Percentiles rank a stretch among this genome's conserved stretches.
Conservation (phyloP, 1,139 yeast genomes). For the Debaryomycetaceae sp. region DNA sequence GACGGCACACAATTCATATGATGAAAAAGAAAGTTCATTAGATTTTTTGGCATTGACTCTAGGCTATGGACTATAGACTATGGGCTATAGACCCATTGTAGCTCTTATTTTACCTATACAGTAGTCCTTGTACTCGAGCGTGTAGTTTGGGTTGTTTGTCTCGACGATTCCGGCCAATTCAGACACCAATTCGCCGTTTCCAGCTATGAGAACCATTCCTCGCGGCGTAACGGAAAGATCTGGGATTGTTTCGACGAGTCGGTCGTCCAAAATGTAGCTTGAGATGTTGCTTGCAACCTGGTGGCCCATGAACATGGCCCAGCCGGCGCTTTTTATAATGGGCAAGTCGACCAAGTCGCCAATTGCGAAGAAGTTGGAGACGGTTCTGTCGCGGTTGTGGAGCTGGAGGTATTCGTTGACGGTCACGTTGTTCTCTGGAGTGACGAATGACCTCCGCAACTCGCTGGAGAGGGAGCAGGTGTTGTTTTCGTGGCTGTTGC, state of each 20-base stretch:
- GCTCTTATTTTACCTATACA: slow-evolving; percentile 13
- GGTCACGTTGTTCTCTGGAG: slow-evolving; percentile 22
- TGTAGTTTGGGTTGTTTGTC: slow-evolving; percentile 28
- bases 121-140: slow-evolving; percentile 28
- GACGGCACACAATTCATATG: background rate
- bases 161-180: slow-evolving; percentile 36
- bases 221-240: slow-evolving; percentile 31
- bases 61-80: background rate
- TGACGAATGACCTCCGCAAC: slow-evolving; percentile 18
- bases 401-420: slow-evolving; percentile 40
- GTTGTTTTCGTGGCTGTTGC: slow-evolving; percentile 34
- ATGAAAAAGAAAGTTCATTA: background rate
- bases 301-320: slow-evolving; percentile 47
- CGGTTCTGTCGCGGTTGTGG: slow-evolving; percentile 10
- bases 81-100: slow-evolving; percentile 8
- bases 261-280: slow-evolving; percentile 24
- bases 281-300: slow-evolving; percentile 37
- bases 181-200: slow-evolving; percentile 38
- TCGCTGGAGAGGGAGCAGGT: slow-evolving; percentile 14
- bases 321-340: slow-evolving; percentile 45
- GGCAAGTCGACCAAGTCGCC: slow-evolving; percentile 43
- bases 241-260: slow-evolving; percentile 34
- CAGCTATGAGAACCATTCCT: slow-evolving; percentile 46
- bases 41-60: background rate
- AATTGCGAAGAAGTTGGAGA: slow-evolving; percentile 30